phyloP scores from a whole-genome alignment of 192 early-diverging fungal species.

The Coemansia erecta region DNA sequence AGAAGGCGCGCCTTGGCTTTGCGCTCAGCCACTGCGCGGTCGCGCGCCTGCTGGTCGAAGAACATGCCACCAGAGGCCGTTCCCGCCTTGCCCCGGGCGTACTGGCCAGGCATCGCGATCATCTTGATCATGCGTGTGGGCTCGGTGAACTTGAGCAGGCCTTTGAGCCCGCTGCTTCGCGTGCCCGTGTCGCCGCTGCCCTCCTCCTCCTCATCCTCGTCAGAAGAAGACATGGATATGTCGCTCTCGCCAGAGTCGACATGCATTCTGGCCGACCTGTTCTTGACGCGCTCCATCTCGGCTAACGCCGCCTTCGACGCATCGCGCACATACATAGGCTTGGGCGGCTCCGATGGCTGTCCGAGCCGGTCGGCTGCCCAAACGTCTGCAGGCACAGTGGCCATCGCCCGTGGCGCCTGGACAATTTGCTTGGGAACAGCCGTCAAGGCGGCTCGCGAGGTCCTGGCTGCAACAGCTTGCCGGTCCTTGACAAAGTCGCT shows the following conservation, averaged over 20 bases:
- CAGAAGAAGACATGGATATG: constrained; percentile 19
- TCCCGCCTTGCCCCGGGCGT: background rate
- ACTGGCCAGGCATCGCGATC: constrained; percentile 6
- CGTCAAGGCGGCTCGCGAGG: background rate
- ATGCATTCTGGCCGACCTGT: background rate
- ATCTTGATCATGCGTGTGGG: constrained; percentile 22
- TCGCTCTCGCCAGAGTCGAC: constrained; percentile 16
- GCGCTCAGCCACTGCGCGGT: constrained; percentile 39
- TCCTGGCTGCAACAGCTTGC: background rate
- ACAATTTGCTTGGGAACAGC: constrained; percentile 24
- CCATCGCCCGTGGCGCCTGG: constrained; percentile 35
- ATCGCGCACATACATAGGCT: constrained; percentile 20
- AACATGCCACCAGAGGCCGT: constrained; percentile 2
- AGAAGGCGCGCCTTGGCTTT: constrained; percentile 45
- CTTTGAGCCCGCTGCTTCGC: constrained; percentile 16
- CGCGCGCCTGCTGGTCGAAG: constrained; percentile 18
- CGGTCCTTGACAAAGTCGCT: constrained; percentile 13
- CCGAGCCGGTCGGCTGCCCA: constrained; percentile 5
- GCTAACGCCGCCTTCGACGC: constrained; percentile 17
- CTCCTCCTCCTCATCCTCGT: constrained; percentile 11
- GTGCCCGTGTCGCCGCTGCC: constrained; percentile 4
- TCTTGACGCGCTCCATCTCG: constrained; percentile 16
- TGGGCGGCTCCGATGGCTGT: background rate
- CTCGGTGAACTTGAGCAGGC: constrained; percentile 18
- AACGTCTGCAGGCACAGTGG: constrained; percentile 15